Evolutionary conservation across 192 early-diverging fungal species (phyloP), one percentile per base, ranked within the genome.

Genomic region (Gonapodya sp.): DNA sequence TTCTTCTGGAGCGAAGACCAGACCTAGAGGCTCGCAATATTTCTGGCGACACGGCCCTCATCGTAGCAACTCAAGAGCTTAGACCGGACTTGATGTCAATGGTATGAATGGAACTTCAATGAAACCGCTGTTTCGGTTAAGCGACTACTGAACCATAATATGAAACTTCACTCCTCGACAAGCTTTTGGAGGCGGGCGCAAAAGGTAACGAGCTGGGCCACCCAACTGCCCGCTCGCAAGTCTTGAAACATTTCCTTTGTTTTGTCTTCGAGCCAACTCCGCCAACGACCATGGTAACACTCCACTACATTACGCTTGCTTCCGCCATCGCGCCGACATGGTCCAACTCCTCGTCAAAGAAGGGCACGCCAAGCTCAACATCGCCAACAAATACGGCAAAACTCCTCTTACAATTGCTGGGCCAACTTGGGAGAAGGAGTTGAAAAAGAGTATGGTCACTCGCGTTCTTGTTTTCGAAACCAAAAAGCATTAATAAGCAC

Each of bases 211-310:
- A n/a, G n/a, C n/a, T n/a, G n/a, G n/a, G n/a, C n/a, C n/a, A n/a
- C n/a, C n/a, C n/a, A n/a, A n/a, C n/a, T n/a, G n/a, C n/a, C 2
- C 36, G 1, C 36, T 36, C 24, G 18, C 0, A 0, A 79, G 24
- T n/a, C 34, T 0, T n/a, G 79, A n/a, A 78, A 80, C 1, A 36
- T 79, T 79, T 79, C 33, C 35, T 35, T 31, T 83, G 80, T 35
- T 36, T 36, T 24, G 24, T 73, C 18, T 24, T 24, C 0, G 78
- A 90, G 89, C 89, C 35, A 90, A 90, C 83, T 8, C 36, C 18
- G 86, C 88, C 24, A 90, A 90, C 81, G 86, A 89, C 35, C 87
- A 90, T 80, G 89, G 89, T 30, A 90, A 90, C 81, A 90, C 89
- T 0, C 84, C 89, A 0, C 84, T 90, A 36, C 89, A 90, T 80